These are phyloP conservation scores for Trypanosoma mega DNA, from an alignment of 208 protist species.

Conservation along the genomic window DNA sequence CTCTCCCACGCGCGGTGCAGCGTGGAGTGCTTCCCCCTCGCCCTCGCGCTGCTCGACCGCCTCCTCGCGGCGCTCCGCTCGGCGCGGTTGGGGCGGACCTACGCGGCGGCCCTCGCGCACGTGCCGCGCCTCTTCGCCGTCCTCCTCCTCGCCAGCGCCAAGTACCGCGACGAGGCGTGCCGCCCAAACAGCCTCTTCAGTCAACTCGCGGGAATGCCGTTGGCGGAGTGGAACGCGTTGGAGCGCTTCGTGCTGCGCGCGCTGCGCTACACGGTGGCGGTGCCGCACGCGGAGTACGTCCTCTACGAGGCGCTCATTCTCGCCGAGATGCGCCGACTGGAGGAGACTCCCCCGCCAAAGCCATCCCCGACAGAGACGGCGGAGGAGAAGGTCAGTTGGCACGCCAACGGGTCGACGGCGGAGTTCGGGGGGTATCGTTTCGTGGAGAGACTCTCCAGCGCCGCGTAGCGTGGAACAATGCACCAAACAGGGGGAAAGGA, in stretches of 20 bases:
- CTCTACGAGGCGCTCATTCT: conserved; percentile 14
- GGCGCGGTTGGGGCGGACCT: neutral
- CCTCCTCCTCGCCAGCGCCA: conserved; percentile 12
- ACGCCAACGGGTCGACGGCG: no score
- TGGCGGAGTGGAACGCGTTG: conserved; percentile 17
- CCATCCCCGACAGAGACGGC: no score
- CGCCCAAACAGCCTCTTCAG: conserved; percentile 22
- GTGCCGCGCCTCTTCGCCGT: conserved; percentile 13
- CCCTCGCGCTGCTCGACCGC: conserved; percentile 16
- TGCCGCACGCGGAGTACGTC: conserved; percentile 5
- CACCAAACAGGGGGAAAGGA: no score
- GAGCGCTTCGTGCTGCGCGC: conserved; percentile 13
- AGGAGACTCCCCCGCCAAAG: neutral
- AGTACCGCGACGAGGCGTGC: conserved; percentile 17
- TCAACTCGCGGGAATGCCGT: conserved; percentile 9
- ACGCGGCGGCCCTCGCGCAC: neutral
- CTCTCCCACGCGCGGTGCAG: conserved; percentile 20
- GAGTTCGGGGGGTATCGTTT: no score
- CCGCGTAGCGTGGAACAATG: no score
- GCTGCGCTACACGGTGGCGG: conserved; percentile 3
- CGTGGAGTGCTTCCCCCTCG: conserved; percentile 21
- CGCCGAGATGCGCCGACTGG: conserved; percentile 3
- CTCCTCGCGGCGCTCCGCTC: conserved; percentile 6
- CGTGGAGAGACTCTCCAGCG: no score
- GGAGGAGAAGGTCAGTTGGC: no score